Evolutionary conservation across 148 eudicot genomes (phyloP).

Genomic region (Heliamphora exappendiculata): DNA sequence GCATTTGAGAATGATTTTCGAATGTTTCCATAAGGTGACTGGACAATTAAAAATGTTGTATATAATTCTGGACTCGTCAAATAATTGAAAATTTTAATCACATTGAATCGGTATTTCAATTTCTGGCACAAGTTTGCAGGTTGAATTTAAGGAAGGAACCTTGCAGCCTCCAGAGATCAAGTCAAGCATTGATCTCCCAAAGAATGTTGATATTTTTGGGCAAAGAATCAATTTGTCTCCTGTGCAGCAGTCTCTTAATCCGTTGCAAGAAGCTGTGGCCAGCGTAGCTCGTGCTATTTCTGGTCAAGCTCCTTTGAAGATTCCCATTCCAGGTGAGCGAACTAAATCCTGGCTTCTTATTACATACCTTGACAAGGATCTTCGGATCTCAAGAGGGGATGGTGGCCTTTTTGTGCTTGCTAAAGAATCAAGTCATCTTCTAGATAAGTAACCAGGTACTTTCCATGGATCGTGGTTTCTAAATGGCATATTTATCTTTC

Average conservation of each 20-base stretch:
- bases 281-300: conserved; percentile 43
- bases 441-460: conserved; percentile 36
- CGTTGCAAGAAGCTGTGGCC: conserved; percentile 66
- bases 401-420: conserved; percentile 96
- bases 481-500: not conserved
- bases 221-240: conserved; percentile 66
- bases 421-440: conserved; percentile 78
- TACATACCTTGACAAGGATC: conserved; percentile 84
- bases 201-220: conserved; percentile 62
- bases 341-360: conserved; percentile 77
- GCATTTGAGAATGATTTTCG: not conserved
- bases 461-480: not conserved
- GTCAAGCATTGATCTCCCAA: conserved; percentile 68
- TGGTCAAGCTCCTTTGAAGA: conserved; percentile 66
- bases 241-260: conserved; percentile 64
- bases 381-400: conserved; percentile 90
- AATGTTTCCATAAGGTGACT: too few relatives aligned
- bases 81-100: not conserved
- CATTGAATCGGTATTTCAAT: not conserved
- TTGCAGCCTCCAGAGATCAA: conserved; percentile 86
- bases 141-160: conserved; percentile 76
- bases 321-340: conserved; percentile 78
- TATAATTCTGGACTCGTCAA: too few relatives aligned
- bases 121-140: conserved; percentile 35
- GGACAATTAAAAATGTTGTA: too few relatives aligned